Evolutionary conservation across 2,329 filamentous ascomycete species (phyloP).

Genomic region (Thielaviopsis musarum): DNA sequence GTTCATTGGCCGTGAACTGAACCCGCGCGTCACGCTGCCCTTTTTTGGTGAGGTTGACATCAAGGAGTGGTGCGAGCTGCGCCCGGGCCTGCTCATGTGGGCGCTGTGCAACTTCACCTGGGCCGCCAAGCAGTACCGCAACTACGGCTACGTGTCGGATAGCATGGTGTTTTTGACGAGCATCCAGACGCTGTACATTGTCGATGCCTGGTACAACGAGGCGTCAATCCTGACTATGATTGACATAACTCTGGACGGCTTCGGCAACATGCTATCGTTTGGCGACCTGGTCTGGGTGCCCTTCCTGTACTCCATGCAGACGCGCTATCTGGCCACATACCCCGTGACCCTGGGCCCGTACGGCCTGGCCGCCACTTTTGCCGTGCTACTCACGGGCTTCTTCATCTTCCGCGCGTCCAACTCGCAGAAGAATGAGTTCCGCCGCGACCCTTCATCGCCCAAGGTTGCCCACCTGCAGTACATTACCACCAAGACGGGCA

Average conservation of each 20-base stretch:
- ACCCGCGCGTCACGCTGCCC: slow-evolving; percentile 66
- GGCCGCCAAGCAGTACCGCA: slow-evolving; percentile 74
- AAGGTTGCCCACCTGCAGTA: slow-evolving; percentile 64
- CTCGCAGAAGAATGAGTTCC: slow-evolving; percentile 88
- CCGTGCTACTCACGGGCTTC: slow-evolving; percentile 58
- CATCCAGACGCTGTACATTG: slow-evolving; percentile 66
- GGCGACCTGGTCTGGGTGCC: slow-evolving; percentile 89
- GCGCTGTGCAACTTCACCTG: slow-evolving; percentile 71
- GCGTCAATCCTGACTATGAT: slow-evolving; percentile 81
- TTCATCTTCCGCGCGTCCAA: slow-evolving; percentile 89
- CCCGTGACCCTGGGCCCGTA: slow-evolving; percentile 59
- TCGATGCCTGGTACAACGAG: slow-evolving; percentile 80
- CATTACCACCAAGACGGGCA: slow-evolving; percentile 70
- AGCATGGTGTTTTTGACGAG: slow-evolving; percentile 65
- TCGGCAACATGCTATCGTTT: slow-evolving; percentile 89
- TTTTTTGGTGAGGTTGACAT: slow-evolving; percentile 76
- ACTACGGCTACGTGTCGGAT: slow-evolving; percentile 67
- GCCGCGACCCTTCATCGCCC: slow-evolving; percentile 70
- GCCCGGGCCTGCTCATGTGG: slow-evolving; percentile 86
- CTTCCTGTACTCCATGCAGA: slow-evolving; percentile 72
- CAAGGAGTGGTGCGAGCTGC: slow-evolving; percentile 76
- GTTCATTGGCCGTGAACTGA: slow-evolving; percentile 91
- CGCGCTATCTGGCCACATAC: slow-evolving; percentile 68
- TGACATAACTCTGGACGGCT: slow-evolving; percentile 83
- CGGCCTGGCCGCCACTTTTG: slow-evolving; percentile 47